Evolutionary conservation across 768 basidiomycete species (phyloP).

Genomic region (Plicaturopsis crispa): DNA sequence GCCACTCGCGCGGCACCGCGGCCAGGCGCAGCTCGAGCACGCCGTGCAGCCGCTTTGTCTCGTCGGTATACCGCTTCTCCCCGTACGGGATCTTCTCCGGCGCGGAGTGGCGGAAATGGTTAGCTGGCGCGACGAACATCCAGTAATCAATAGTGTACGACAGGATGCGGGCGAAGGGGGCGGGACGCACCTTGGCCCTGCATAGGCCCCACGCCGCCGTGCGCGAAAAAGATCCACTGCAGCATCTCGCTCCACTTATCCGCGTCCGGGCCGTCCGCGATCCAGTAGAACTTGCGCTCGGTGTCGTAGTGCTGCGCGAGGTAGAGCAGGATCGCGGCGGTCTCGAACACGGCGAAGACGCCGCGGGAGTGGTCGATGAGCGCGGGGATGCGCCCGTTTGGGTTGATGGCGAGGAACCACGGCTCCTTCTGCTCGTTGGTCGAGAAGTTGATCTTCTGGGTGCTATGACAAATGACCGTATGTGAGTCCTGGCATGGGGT

Average conservation of each 20-base stretch:
- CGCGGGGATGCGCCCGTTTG: conserved; percentile 36
- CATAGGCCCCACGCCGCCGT: conserved; percentile 29
- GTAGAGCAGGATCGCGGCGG: conserved; percentile 38
- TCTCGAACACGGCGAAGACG: conserved; percentile 31
- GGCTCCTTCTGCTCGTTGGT: conserved; percentile 19
- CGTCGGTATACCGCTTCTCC: conserved; percentile 36
- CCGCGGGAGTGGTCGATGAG: conserved; percentile 18
- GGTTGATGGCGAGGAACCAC: conserved; percentile 30
- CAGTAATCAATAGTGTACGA: not conserved
- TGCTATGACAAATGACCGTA: conserved; percentile 11
- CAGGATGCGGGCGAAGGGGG: not conserved
- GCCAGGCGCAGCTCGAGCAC: conserved; percentile 39
- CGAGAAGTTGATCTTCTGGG: conserved; percentile 14
- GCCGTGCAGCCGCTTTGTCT: conserved; percentile 38
- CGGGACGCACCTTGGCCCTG: conserved; percentile 22
- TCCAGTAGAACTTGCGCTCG: conserved; percentile 25
- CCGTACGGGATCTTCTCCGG: conserved; percentile 28
- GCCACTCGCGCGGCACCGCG: conserved; percentile 35
- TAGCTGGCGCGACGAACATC: conserved; percentile 16
- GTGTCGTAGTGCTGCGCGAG: conserved; percentile 36
- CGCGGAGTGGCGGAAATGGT: conserved; percentile 27
- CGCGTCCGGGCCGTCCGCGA: not conserved
- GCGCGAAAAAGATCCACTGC: conserved; percentile 43
- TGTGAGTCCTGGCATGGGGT: conserved; percentile 7
- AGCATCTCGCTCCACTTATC: conserved; percentile 23